Base-by-base conservation (phyloP, 169 alveolate genomes). In the Cryptosporidium felis region DNA sequence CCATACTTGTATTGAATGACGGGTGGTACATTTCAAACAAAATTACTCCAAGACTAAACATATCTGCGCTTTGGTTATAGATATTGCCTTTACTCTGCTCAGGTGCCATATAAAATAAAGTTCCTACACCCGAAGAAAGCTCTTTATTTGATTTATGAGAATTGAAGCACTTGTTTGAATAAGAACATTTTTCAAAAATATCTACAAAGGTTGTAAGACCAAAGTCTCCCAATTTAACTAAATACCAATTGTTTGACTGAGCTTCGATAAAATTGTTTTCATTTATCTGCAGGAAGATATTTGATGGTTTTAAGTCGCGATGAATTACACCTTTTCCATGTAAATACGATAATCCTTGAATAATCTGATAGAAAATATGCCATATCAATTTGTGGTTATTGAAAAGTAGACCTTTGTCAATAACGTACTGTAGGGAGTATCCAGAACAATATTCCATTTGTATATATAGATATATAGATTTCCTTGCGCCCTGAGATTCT, bases 371-470 rank as follows among this genome's bases (percentile, higher is more conserved):
- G 44, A 91, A 90, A 53, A 93, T 60, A 28, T 91, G 94, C 88
- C 92, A 80, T 56, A 90, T 90, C 66, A 90, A 60, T 60, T 91
- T 90, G 30, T 91, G 94, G 62, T 80, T 80, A 58, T 89, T 90
- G 41, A 61, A 66, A 42, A 93, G 63, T 12, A 89, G 82, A 16
- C 92, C 91, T 28, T 91, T 82, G 36, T 79, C 89, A 34, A 93
- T 91, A 6, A 94, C 94, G 51, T 89, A 88, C 60, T 89, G 81
- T 12, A 93, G 90, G 23, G 94, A 89, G 36, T 89, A 91, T 41
- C 93, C 96, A 28, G 94, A 93, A 46, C 96, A 93, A 88, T 93
- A 93, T 61, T 93, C 96, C 96, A 93, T 93, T 60, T 92, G 80
- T 49, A 93, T 93, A 65, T 79, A 93, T 59, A 93, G 82, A 79